Base-by-base conservation (phyloP, 2,329 filamentous ascomycete species). In the Colletotrichum magnum region DNA sequence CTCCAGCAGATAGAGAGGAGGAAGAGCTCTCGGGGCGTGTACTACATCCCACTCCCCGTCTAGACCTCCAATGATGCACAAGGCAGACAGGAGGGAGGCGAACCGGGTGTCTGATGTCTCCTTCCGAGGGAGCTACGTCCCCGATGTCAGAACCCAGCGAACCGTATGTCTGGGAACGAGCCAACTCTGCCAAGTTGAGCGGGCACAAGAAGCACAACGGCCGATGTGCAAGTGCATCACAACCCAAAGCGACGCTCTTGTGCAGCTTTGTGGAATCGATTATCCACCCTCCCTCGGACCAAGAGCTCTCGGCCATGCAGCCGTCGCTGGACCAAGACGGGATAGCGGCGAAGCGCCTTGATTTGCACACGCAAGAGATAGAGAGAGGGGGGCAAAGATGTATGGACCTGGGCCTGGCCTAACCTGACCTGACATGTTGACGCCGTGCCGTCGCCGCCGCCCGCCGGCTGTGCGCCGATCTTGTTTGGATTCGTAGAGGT, bases 351-450 rank as follows among this genome's bases (percentile, higher is more conserved):
- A 36, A 10, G 43, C 18, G 1, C 43, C 13, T 4, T 43, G 41
- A 7, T 36, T 12, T 36, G 32, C 32, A 36, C 32, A 36, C 32
- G 10, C 32, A 36, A 9, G 32, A 36, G 41, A 43, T 39, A 9
- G 36, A 39, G 36, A 39, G 13, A 39, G 36, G 7, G 7, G 41
- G 32, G 32, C 32, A 36, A 36, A 10, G 21, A 24, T 24, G 21
- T 24, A 15, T 43, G 41, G 41, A 15, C 5, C 41, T 43, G 41
- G 41, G 13, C 15, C 47, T 21, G 21, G 54, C 52, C 18, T 67
- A 43, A 51, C n/a, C 45, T 69, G 67, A 57, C n/a, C 45, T 69
- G 67, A 57, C 67, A 69, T 66, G 62, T 52, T 66, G 62, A 51
- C 50, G 61, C 61, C 61, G 60, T 66, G 62, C 48, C 60, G 62